Base-by-base conservation (phyloP, 768 basidiomycete species). In the Tulasnella sp. region DNA sequence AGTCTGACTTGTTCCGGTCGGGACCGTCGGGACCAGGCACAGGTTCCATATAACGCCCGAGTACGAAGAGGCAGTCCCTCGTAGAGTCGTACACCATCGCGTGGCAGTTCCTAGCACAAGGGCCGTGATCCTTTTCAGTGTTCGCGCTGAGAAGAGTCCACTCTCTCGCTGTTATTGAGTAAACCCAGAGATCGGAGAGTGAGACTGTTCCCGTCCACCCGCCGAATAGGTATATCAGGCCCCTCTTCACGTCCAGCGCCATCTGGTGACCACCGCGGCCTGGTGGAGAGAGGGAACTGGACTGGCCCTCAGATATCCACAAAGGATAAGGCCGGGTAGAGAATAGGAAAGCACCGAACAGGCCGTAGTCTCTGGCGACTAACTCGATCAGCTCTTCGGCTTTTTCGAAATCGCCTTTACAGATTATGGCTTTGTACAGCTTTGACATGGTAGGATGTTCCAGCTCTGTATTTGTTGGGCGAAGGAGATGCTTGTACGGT, bases 101-200 rank as follows among this genome's bases (percentile, higher is more conserved):
- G 77, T 92, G 92, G 76, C 91, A 92, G 9, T 88, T 87, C 35
- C 91, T 83, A 3, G 89, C 83, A 1, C 86, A 84, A 9, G 91
- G 91, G 0, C 90, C 91, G 68, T 89, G 86, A 9, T 90, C 88
- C 32, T 79, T 76, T 0, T 84, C 81, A 0, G 89, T 88, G 47
- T 81, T 82, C 26, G 82, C 81, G 73, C 87, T 87, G 59, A 92
- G 80, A 22, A 88, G 75, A 7, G 80, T 80, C 91, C 91, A 94
- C 67, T 82, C 81, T 67, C 88, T 85, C 9, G 83, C 80, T 37
- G 80, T 81, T 77, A 90, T 84, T 74, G 83, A 83, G 77, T 90
- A 92, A 47, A 83, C 82, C 91, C 91, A 93, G 74, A 92, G 89
- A 78, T 94, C 91, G 76, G 90, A 89, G 36, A 93, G 80, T 65